Percentiles rank a stretch among this genome's conserved stretches.
Conservation (phyloP, 2,329 filamentous ascomycete genomes). For the Pestalotiopsis sp. region DNA sequence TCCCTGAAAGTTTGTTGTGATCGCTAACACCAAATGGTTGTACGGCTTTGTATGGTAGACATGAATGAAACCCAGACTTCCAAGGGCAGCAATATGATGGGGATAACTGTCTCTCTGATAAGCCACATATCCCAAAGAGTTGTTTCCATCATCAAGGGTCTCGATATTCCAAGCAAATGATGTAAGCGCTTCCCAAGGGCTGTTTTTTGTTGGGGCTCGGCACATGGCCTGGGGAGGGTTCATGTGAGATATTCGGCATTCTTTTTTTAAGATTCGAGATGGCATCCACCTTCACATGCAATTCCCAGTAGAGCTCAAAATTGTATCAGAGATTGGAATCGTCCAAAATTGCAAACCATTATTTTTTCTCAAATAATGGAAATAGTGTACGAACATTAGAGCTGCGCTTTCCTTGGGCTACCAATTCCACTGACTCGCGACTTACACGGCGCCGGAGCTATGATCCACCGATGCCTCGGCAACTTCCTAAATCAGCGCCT, state of each 20-base stretch:
- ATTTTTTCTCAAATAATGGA: neutral
- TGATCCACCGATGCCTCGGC: slow-evolving; percentile 15
- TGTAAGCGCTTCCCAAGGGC: neutral
- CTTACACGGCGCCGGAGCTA: slow-evolving; percentile 11
- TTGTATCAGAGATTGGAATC: neutral
- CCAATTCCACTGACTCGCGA: slow-evolving; percentile 1
- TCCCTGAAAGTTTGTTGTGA: slow-evolving; percentile 6
- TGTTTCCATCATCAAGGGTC: neutral
- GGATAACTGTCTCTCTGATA: neutral
- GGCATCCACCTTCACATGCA: neutral
- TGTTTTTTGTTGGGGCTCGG: neutral
- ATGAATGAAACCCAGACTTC: neutral
- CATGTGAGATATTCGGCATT: neutral
- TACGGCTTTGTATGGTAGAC: too few species aligned
- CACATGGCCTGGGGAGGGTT: neutral
- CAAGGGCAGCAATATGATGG: neutral
- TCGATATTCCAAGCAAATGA: neutral
- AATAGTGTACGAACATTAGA: neutral
- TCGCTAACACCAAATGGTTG: neutral
- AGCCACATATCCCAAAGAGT: neutral
- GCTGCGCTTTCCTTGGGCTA: neutral
- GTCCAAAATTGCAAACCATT: neutral
- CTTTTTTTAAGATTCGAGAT: neutral
- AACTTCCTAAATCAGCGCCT: slow-evolving; percentile 8
- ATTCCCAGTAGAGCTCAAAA: neutral